phyloP scores from a whole-genome alignment of 129 eudicot species.

The Lactuca saligna region DNA sequence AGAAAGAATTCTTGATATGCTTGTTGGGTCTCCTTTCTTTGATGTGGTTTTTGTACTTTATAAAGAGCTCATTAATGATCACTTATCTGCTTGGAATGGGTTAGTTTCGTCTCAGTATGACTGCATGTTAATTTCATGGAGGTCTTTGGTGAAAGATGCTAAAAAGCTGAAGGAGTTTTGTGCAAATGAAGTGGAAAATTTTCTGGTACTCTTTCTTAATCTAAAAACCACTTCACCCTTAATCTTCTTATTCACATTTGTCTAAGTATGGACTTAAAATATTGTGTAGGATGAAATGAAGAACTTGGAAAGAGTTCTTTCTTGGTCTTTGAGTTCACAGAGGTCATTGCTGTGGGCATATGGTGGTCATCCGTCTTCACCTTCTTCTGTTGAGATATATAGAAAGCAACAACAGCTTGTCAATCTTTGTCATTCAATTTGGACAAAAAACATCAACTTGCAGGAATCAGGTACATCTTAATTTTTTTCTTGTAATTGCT shows the following conservation, averaged over 20 bases:
- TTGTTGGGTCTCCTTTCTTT: slow-evolving; percentile 62
- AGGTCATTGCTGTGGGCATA: slow-evolving; percentile 78
- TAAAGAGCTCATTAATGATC: slow-evolving; percentile 62
- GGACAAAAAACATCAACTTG: slow-evolving; percentile 47
- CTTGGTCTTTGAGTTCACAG: slow-evolving; percentile 52
- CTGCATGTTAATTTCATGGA: slow-evolving; percentile 53
- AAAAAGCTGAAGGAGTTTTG: slow-evolving; percentile 48
- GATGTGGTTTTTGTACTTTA: slow-evolving; percentile 52
- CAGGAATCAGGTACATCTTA: slow-evolving; percentile 41
- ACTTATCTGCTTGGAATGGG: slow-evolving; percentile 64
- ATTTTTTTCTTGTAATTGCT: not conserved
- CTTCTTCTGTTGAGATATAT: slow-evolving; percentile 57
- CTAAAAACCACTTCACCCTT: not conserved
- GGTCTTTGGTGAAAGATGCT: slow-evolving; percentile 51
- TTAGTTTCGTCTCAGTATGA: slow-evolving; percentile 48
- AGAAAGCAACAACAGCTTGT: slow-evolving; percentile 51
- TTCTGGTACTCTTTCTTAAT: slow-evolving; percentile 48
- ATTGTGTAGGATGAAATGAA: slow-evolving; percentile 44
- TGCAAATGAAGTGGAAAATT: slow-evolving; percentile 51
- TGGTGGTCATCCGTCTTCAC: slow-evolving; percentile 93
- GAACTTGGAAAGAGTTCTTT: slow-evolving; percentile 38
- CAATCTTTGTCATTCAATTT: slow-evolving; percentile 42
- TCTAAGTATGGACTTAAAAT: not conserved
- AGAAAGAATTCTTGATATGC: slow-evolving; percentile 56
- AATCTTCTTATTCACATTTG: not conserved